These are phyloP conservation scores for Metschnikowia bowlesiae DNA, from an alignment of 805 yeast genomes.

Conservation along the genomic window DNA sequence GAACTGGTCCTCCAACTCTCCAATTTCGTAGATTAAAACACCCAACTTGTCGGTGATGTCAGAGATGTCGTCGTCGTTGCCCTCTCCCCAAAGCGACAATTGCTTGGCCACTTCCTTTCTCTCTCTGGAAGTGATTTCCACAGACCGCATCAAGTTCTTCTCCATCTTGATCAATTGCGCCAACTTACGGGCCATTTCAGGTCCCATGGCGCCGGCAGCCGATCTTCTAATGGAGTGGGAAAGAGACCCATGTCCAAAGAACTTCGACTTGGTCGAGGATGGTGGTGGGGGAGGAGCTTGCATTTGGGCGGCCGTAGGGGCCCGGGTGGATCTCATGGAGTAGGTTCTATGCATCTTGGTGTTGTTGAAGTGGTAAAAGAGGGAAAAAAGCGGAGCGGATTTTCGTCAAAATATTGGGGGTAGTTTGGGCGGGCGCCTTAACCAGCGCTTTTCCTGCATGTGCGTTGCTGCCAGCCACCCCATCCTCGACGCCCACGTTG, in stretches of 20 bases:
- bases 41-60: constrained; percentile 87
- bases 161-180: constrained; percentile 75
- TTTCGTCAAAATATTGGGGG: neutral
- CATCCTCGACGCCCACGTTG: neutral
- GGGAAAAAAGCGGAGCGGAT: neutral
- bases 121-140: constrained; percentile 73
- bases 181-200: constrained; percentile 72
- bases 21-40: constrained; percentile 74
- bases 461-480: constrained; percentile 8
- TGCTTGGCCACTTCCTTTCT: constrained; percentile 80
- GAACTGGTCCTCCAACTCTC: constrained; percentile 83
- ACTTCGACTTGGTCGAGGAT: constrained; percentile 80
- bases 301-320: constrained; percentile 95
- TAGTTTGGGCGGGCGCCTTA: constrained; percentile 3
- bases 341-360: constrained; percentile 93
- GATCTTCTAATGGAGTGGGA: constrained; percentile 60
- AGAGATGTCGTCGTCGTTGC: constrained; percentile 78
- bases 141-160: constrained; percentile 73
- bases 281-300: constrained; percentile 95
- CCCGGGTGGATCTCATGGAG: constrained; percentile 90
- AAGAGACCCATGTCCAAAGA: constrained; percentile 80
- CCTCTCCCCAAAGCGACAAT: constrained; percentile 82
- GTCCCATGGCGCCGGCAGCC: constrained; percentile 76
- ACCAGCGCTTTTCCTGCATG: constrained; percentile 2
- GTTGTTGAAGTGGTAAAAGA: neutral